Evolutionary conservation across 2,329 filamentous ascomycete genomes (phyloP).

Genomic region (Pseudogymnoascus sp.): DNA sequence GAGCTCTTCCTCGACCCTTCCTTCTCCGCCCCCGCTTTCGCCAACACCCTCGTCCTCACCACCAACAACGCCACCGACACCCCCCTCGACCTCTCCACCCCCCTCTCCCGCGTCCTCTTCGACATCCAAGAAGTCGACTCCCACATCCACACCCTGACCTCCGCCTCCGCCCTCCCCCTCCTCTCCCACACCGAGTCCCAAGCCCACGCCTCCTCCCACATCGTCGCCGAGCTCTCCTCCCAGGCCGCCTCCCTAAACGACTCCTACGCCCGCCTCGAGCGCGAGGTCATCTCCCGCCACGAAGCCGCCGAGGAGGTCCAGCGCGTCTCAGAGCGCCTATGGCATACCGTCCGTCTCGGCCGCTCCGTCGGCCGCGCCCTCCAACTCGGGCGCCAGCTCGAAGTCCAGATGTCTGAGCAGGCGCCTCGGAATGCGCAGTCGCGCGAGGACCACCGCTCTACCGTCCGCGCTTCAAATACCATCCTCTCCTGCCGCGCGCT

Average conservation of each 20-base stretch:
- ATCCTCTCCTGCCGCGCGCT: constrained; percentile 68
- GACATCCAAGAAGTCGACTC: constrained; percentile 96
- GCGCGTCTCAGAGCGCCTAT: constrained; percentile 66
- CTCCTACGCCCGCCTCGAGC: constrained; percentile 77
- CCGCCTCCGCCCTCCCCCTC: constrained; percentile 71
- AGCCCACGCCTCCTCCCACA: constrained; percentile 60
- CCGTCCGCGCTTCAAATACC: constrained; percentile 76
- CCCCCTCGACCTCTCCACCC: constrained; percentile 86
- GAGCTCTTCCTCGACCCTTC: constrained; percentile 76
- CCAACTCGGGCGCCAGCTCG: constrained; percentile 74
- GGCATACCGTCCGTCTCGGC: constrained; percentile 70
- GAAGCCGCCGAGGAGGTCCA: constrained; percentile 78
- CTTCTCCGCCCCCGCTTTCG: constrained; percentile 76
- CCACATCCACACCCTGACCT: constrained; percentile 84
- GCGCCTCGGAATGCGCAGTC: constrained; percentile 33
- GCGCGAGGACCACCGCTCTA: constrained; percentile 65
- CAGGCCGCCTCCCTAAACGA: constrained; percentile 75
- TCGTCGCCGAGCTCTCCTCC: constrained; percentile 67
- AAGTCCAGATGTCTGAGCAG: constrained; percentile 73
- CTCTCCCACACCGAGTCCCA: constrained; percentile 70
- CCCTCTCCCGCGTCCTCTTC: constrained; percentile 86
- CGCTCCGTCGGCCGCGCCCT: constrained; percentile 70
- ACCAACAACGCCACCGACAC: constrained; percentile 91
- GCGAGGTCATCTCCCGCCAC: constrained; percentile 78
- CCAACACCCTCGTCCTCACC: constrained; percentile 76